Conservation (phyloP, 495 filamentous ascomycete genomes). For the Xylaria bambusicola region DNA sequence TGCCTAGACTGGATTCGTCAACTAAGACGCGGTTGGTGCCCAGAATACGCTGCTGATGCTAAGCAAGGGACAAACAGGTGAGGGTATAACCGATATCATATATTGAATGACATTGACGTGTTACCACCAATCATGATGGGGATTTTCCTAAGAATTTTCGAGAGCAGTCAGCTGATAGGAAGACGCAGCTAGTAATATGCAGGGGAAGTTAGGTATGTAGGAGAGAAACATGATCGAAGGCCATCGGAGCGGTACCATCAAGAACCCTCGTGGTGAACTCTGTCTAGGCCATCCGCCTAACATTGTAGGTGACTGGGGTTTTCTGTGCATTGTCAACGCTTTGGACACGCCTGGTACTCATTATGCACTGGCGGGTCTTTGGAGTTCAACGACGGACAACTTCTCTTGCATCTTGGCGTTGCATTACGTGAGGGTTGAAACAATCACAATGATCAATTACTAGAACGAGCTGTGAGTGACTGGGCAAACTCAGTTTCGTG, state of each 20-base stretch:
- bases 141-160: neutral
- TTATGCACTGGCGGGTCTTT: conserved; percentile 9
- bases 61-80: neutral
- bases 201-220: neutral
- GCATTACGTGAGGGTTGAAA: neutral
- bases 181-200: neutral
- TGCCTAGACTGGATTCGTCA: too few relatives aligned
- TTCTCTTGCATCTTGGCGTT: neutral
- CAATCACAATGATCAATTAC: neutral
- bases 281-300: neutral
- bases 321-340: neutral
- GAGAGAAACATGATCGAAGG: neutral
- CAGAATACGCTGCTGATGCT: neutral
- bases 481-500: too few relatives aligned
- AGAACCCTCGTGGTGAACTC: neutral
- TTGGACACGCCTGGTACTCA: neutral
- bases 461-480: too few relatives aligned
- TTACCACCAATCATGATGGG: neutral
- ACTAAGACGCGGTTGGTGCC: too few relatives aligned
- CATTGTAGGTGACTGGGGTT: neutral
- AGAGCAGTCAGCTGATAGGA: conserved; percentile 14
- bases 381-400: neutral
- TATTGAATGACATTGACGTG: neutral
- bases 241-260: neutral
- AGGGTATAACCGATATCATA: neutral